Percentiles rank a stretch among this genome's conserved stretches.
phyloP scores from a whole-genome alignment of 345 rosid genomes.

The Balakata baccata region DNA sequence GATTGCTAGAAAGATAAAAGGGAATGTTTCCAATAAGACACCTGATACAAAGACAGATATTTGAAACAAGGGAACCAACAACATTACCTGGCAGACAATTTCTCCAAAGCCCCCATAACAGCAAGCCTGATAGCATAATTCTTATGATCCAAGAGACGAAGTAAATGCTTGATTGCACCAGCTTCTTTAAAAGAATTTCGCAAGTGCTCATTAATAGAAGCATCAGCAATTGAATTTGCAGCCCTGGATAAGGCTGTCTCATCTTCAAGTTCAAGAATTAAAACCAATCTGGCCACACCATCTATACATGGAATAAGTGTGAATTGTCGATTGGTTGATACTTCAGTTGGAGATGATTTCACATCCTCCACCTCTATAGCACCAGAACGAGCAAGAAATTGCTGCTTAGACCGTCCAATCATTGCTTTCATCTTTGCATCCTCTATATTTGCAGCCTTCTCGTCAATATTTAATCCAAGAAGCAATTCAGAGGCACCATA shows the following conservation, averaged over 20 bases:
- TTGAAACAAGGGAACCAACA: constrained; percentile 3
- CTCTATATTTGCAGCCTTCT: constrained; percentile 42
- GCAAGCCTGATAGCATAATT: constrained; percentile 51
- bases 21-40: not conserved
- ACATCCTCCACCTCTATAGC: constrained; percentile 67
- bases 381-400: constrained; percentile 80
- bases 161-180: constrained; percentile 68
- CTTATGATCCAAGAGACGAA: constrained; percentile 60
- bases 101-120: constrained; percentile 59
- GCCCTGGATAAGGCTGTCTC: constrained; percentile 64
- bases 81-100: constrained; percentile 65
- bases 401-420: constrained; percentile 70
- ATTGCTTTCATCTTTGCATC: constrained; percentile 73
- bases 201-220: constrained; percentile 72
- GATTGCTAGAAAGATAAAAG: not conserved
- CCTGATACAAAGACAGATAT: not conserved
- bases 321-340: constrained; percentile 29
- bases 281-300: constrained; percentile 84
- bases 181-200: constrained; percentile 79
- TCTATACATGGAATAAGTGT: constrained; percentile 73
- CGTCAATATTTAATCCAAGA: constrained; percentile 55
- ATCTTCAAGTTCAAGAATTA: constrained; percentile 78
- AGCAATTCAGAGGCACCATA: constrained; percentile 78
- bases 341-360: constrained; percentile 38
- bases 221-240: constrained; percentile 73